Conservation (phyloP, 2,329 filamentous ascomycete genomes). For the Aureobasidium sp. region DNA sequence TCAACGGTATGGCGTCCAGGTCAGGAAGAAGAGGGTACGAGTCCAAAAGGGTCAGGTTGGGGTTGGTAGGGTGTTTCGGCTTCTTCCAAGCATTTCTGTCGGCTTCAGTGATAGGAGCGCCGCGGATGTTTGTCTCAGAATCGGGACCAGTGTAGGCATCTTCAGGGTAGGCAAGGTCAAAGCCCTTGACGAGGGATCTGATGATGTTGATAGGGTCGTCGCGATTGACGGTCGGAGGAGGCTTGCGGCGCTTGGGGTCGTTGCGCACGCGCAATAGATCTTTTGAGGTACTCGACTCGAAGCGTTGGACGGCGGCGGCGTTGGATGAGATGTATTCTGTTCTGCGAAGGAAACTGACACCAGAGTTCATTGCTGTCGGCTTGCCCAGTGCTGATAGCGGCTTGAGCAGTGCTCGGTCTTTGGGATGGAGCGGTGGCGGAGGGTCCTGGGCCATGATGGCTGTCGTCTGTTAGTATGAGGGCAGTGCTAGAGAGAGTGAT, state of each 20-base stretch:
- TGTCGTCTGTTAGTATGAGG: slow-evolving; percentile 18
- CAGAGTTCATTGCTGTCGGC: slow-evolving; percentile 63
- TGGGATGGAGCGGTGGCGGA: slow-evolving; percentile 65
- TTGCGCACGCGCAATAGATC: slow-evolving; percentile 38
- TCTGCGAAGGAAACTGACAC: slow-evolving; percentile 86
- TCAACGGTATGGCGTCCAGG: slow-evolving; percentile 50
- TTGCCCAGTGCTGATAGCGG: slow-evolving; percentile 80
- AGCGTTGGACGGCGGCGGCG: slow-evolving; percentile 32
- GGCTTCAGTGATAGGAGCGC: slow-evolving; percentile 44
- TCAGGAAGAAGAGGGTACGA: slow-evolving; percentile 55
- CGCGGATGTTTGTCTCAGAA: slow-evolving; percentile 45
- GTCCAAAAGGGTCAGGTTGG: slow-evolving; percentile 49
- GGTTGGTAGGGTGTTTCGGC: slow-evolving; percentile 52
- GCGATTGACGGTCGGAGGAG: slow-evolving; percentile 31
- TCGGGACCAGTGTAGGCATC: slow-evolving; percentile 61
- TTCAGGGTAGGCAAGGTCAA: slow-evolving; percentile 56
- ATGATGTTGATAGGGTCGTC: slow-evolving; percentile 55
- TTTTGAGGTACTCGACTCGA: slow-evolving; percentile 48
- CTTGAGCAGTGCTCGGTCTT: slow-evolving; percentile 75
- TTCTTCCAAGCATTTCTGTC: slow-evolving; percentile 52
- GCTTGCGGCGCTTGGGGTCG: slow-evolving; percentile 33
- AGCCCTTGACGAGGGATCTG: slow-evolving; percentile 54
- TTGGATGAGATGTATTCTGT: slow-evolving; percentile 83
- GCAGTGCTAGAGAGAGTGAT: not conserved
- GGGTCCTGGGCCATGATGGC: slow-evolving; percentile 59